A percentile compares a stretch with the other conserved stretches of the same genome.
Conservation (phyloP, 2,329 filamentous ascomycete genomes). For the Neoarthrinium moseri region DNA sequence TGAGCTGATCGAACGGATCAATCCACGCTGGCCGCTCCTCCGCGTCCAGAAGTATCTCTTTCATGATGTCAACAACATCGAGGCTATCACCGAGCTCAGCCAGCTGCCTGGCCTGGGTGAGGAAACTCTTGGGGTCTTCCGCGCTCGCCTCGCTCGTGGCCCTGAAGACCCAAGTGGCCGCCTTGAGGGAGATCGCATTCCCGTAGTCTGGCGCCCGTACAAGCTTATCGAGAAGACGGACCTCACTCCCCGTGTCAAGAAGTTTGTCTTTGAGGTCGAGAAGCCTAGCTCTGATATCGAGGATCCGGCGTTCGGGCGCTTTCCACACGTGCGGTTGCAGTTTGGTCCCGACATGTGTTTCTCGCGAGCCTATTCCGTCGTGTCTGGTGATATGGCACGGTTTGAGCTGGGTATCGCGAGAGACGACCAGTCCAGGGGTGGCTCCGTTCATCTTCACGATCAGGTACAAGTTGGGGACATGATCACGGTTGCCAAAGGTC, state of each 20-base stretch:
- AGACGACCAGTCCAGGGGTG: slow-evolving; percentile 55
- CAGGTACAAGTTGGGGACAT: slow-evolving; percentile 47
- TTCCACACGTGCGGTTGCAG: slow-evolving; percentile 56
- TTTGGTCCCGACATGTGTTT: slow-evolving; percentile 55
- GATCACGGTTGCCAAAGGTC: slow-evolving; percentile 37
- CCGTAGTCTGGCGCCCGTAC: slow-evolving; percentile 41
- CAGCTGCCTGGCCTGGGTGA: slow-evolving; percentile 47
- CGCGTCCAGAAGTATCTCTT: slow-evolving; percentile 6
- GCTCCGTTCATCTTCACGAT: slow-evolving; percentile 58
- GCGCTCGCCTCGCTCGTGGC: slow-evolving; percentile 46
- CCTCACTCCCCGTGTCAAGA: slow-evolving; percentile 49
- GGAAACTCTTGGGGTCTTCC: slow-evolving; percentile 45
- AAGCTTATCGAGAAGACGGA: slow-evolving; percentile 46
- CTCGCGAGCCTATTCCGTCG: slow-evolving; percentile 55
- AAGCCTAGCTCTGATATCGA: slow-evolving; percentile 30
- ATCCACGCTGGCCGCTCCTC: slow-evolving; percentile 7
- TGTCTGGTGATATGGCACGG: slow-evolving; percentile 45
- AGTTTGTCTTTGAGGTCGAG: slow-evolving; percentile 48
- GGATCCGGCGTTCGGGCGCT: slow-evolving; percentile 32
- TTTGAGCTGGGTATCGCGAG: slow-evolving; percentile 61
- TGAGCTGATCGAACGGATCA: slow-evolving; percentile 9
- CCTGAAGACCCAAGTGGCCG: slow-evolving; percentile 28
- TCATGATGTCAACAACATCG: slow-evolving; percentile 38
- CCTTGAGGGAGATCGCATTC: slow-evolving; percentile 19
- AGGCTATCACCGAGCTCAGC: slow-evolving; percentile 48